Percentiles rank a stretch among this genome's conserved stretches.
Evolutionary conservation across 306 rosid species (phyloP).

Genomic region (Medicago ruthenica): DNA sequence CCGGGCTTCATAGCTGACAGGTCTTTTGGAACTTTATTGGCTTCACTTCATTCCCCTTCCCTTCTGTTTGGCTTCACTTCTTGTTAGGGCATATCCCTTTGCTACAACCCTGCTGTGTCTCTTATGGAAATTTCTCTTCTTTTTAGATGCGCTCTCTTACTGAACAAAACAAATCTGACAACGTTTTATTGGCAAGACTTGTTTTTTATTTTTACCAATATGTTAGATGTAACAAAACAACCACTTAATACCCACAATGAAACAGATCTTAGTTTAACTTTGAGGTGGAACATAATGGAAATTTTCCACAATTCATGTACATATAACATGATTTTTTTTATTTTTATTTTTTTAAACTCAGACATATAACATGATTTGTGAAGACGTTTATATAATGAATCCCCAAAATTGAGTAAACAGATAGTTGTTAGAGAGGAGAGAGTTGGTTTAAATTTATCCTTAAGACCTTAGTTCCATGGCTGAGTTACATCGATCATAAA

Average conservation of each 20-base stretch:
- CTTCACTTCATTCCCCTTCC: no score
- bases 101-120: background rate
- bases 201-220: background rate
- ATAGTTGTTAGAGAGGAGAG: background rate
- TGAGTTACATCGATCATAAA: constrained; percentile 8
- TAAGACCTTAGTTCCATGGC: background rate
- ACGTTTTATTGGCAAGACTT: no score
- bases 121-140: background rate
- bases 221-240: background rate
- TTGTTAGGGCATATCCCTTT: background rate
- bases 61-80: constrained; percentile 17
- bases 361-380: background rate
- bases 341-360: no score
- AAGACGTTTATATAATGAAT: background rate
- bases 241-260: background rate
- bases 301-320: constrained; percentile 19
- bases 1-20: no score
- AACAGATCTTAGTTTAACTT: background rate
- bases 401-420: background rate
- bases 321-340: background rate
- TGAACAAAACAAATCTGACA: no score
- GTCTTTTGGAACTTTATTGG: constrained; percentile 5
- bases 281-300: constrained; percentile 18
- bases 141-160: background rate
- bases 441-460: background rate